A percentile compares a stretch with the other conserved stretches of the same genome.
These are phyloP conservation scores for Microdochium trichocladiopsis DNA, from an alignment of 2,329 filamentous ascomycete genomes.

Conservation along the genomic window DNA sequence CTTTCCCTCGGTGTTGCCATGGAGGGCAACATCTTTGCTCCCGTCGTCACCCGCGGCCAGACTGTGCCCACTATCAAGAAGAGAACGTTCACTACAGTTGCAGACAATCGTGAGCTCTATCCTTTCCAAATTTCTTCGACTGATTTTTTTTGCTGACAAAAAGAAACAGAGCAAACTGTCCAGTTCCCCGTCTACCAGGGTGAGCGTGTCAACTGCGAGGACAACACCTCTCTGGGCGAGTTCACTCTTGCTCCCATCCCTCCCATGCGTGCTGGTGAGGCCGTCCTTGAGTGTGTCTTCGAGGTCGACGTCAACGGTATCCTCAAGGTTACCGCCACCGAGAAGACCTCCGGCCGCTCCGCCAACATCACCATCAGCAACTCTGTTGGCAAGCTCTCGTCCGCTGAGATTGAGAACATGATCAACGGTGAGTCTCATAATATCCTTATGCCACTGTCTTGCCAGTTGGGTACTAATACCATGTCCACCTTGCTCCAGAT, in stretches of 20 bases:
- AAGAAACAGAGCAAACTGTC: slow-evolving; percentile 81
- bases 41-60: slow-evolving; percentile 75
- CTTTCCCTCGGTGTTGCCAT: slow-evolving; percentile 98
- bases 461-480: slow-evolving; percentile 7
- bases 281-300: slow-evolving; percentile 95
- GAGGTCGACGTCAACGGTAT: slow-evolving; percentile 99
- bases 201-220: slow-evolving; percentile 95
- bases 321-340: slow-evolving; percentile 96
- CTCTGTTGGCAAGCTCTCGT: slow-evolving; percentile 97
- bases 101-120: slow-evolving; percentile 70
- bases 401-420: slow-evolving; percentile 94
- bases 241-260: slow-evolving; percentile 88
- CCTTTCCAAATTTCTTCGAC: slow-evolving; percentile 93
- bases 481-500: slow-evolving; percentile 39
- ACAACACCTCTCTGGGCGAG: slow-evolving; percentile 96
- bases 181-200: slow-evolving; percentile 94
- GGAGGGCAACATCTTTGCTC: slow-evolving; percentile 98
- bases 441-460: background rate
- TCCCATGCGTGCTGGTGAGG: slow-evolving; percentile 88
- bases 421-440: slow-evolving; percentile 58
- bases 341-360: slow-evolving; percentile 96
- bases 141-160: slow-evolving; percentile 95
- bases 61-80: slow-evolving; percentile 80
- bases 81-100: slow-evolving; percentile 78
- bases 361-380: slow-evolving; percentile 99